Percentiles rank a stretch among this genome's conserved stretches.
phyloP scores from a whole-genome alignment of 495 filamentous ascomycete species.

The Pseudomonodictys pantanalensis region DNA sequence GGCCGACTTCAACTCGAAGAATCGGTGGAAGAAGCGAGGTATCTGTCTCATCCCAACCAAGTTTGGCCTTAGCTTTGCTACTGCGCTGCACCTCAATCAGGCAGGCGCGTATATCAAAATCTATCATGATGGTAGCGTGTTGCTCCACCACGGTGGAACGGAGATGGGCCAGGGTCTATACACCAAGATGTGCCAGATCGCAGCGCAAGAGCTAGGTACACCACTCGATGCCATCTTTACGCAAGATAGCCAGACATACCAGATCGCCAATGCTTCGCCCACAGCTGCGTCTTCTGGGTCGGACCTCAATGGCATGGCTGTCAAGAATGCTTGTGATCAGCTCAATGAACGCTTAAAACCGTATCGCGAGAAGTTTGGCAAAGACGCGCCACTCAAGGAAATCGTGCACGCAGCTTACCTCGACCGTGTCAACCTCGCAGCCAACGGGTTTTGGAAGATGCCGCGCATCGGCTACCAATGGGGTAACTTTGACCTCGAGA shows the following conservation, averaged over 20 bases:
- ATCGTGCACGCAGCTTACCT: slow-evolving; percentile 43
- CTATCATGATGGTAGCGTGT: slow-evolving; percentile 44
- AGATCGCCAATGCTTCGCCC: slow-evolving; percentile 46
- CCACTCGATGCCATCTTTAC: slow-evolving; percentile 49
- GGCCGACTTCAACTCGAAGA: slow-evolving; percentile 39
- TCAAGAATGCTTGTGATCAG: slow-evolving; percentile 43
- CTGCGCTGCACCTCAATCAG: slow-evolving; percentile 46
- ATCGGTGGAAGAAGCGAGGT: slow-evolving; percentile 46
- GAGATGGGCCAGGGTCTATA: slow-evolving; percentile 46
- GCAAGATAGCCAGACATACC: slow-evolving; percentile 46
- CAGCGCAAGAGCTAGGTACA: slow-evolving; percentile 44
- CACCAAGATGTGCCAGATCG: slow-evolving; percentile 47
- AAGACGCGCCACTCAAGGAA: slow-evolving; percentile 37
- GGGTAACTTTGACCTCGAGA: slow-evolving; percentile 39
- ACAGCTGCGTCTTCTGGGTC: slow-evolving; percentile 46
- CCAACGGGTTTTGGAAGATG: slow-evolving; percentile 46
- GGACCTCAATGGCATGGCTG: slow-evolving; percentile 47
- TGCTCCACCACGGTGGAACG: slow-evolving; percentile 45
- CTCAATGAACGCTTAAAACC: slow-evolving; percentile 42
- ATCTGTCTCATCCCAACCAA: slow-evolving; percentile 45
- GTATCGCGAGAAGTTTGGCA: slow-evolving; percentile 38
- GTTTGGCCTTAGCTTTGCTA: slow-evolving; percentile 46
- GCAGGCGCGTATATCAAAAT: slow-evolving; percentile 44
- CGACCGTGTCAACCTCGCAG: slow-evolving; percentile 43
- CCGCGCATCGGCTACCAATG: slow-evolving; percentile 42